Base-by-base conservation (phyloP, 2,329 filamentous ascomycete genomes). In the Simplicillium aogashimaense region DNA sequence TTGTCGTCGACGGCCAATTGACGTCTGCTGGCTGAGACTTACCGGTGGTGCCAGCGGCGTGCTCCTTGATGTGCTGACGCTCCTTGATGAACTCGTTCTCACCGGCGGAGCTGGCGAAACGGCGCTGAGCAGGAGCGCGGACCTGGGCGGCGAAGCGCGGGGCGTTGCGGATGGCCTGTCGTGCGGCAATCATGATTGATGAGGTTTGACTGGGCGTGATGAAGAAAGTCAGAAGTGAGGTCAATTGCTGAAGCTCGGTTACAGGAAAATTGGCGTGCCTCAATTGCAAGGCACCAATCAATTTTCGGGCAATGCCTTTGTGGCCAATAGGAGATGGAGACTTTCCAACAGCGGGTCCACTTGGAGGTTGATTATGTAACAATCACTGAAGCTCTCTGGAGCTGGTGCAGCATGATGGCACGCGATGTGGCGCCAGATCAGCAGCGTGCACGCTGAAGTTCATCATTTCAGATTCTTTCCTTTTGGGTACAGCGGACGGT, bases 61-160 rank as follows among this genome's bases (percentile, higher is more conserved):
- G 92, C 55, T 87, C 80, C 75, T 94, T 89, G 60, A 95, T 85
- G 56, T 84, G 85, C 62, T 80, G 73, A 62, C 92, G 81, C 76
- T 98, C 92, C 57, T 83, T 81, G 73, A 94, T 82, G 76, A 97
- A 98, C 58, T 81, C 79, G 69, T 94, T 97, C 70, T 95, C 85
- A 63, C 81, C 78, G 54, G 85, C 62, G 54, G 74, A 70, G 69
- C 76, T 81, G 60, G 80, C 81, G 56, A 86, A 74, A 54, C 82
- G 81, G 64, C 84, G 80, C 72, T 86, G 83, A 53, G 70, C 65
- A 47, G 71, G 64, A 48, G 63, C 64, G 56, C 76, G 76, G 52
- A 79, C 61, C 64, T 76, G 76, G 53, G 74, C 68, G 51, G 69
- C 63, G 52, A 76, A 64, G 64, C 81, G 82, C 69, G 79, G 77